These are phyloP conservation scores for Hypocreales sp. DNA, from an alignment of 2,329 filamentous ascomycete genomes.

Conservation along the genomic window DNA sequence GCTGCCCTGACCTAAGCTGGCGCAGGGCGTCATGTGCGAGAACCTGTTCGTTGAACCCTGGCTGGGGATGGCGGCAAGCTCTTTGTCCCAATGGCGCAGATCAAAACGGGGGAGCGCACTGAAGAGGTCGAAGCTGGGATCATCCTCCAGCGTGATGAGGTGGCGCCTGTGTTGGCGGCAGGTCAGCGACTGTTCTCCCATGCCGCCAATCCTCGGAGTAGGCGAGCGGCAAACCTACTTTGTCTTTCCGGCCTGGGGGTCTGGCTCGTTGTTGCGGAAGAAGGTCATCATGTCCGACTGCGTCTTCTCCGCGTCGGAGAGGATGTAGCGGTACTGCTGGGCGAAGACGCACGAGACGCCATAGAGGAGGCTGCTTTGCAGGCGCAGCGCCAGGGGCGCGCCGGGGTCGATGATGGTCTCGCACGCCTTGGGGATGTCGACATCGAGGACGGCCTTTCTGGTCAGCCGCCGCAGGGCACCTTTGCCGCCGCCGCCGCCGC, in stretches of 20 bases:
- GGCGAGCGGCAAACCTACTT: no score
- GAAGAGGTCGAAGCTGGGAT: constrained; percentile 51
- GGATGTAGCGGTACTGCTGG: constrained; percentile 76
- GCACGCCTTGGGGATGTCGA: constrained; percentile 77
- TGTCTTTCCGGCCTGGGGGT: constrained; percentile 54
- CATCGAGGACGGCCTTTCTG: constrained; percentile 74
- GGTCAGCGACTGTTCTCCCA: constrained; percentile 3
- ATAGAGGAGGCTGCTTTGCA: constrained; percentile 80
- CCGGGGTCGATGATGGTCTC: constrained; percentile 69
- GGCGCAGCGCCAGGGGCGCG: constrained; percentile 73
- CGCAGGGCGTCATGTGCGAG: constrained; percentile 28
- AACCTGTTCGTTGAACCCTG: constrained; percentile 21
- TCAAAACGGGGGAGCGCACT: constrained; percentile 16
- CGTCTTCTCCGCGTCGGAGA: constrained; percentile 63
- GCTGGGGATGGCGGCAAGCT: constrained; percentile 16
- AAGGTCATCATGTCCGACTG: constrained; percentile 59
- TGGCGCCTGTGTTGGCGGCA: constrained; percentile 38
- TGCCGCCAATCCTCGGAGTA: no score
- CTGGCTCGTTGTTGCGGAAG: constrained; percentile 47
- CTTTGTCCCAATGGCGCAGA: constrained; percentile 18
- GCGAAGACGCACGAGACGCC: constrained; percentile 74
- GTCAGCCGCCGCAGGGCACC: constrained; percentile 58
- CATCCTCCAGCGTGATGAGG: constrained; percentile 65
- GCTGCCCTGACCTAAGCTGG: constrained; percentile 12
- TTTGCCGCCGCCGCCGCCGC: constrained; percentile 55